Evolutionary conservation across 2,329 filamentous ascomycete genomes (phyloP), one percentile per base, ranked within the genome.

Genomic region (Pseudogymnoascus verrucosus): DNA sequence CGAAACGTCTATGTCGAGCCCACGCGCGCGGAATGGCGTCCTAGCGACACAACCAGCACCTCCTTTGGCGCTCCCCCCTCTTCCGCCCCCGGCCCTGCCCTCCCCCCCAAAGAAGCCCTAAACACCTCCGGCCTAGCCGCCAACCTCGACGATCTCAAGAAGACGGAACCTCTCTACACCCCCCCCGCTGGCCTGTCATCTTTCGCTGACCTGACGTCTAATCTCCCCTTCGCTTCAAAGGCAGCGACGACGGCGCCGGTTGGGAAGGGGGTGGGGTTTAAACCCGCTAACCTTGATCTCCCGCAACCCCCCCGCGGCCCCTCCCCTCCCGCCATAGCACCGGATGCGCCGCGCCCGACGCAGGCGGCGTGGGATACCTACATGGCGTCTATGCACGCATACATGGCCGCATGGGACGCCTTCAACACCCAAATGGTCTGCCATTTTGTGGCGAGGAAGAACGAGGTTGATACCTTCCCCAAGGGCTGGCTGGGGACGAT

Each of bases 1-100:
- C 79, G 84, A 31, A 83, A 81, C 39, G 84, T 86, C 39, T 78
- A 79, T 1, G 80, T 85, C 11, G 84, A 86, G 68, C 84, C 84
- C 0, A 80, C 82, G 2, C 78, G 84, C 42, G 81, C 81, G 4
- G 84, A 86, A 64, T 87, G 84, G 84, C 61, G 57, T 8, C 34
- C 36, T 4, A 39, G n/a, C 19, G 40, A 63, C 7, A 34, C 47
- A 0, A 39, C 8, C 16, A 36, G 11, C 10, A 54, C 3, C 8
- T 16, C 26, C 23, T 21, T 47, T 19, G 19, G 10, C 5, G 28
- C 40, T 11, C 19, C 60, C 12, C 31, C 62, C 8, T 21, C 19
- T 4, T 8, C 62, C 2, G 34, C 19, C 8, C 28, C 28, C 10
- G 31, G 51, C 5, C 51, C 51, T 14, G n/a, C 51, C 5, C 14